Percentiles rank a stretch among this genome's conserved stretches.
Conservation (phyloP, 2,329 filamentous ascomycete genomes). For the Aspergillus sclerotialis region DNA sequence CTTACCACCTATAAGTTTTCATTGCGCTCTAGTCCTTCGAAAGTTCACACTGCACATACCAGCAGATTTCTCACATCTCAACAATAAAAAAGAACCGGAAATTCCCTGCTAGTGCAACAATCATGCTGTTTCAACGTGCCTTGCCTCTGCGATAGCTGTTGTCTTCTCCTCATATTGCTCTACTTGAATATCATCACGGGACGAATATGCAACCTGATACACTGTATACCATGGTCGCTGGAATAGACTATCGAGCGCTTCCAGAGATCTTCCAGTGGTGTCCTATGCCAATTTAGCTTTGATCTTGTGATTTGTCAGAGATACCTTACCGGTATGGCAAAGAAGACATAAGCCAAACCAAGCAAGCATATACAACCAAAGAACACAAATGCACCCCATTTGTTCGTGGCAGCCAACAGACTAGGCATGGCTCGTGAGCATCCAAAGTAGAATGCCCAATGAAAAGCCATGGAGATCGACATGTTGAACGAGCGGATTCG, state of each 20-base stretch:
- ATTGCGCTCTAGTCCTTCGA: no score
- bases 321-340: conserved; percentile 15
- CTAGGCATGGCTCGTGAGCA: conserved; percentile 16
- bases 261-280: conserved; percentile 12
- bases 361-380: conserved; percentile 13
- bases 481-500: conserved; percentile 39
- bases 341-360: conserved; percentile 13
- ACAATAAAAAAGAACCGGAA: no score
- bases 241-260: conserved; percentile 13
- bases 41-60: no score
- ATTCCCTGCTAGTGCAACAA: no score
- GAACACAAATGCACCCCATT: conserved; percentile 18
- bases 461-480: conserved; percentile 34
- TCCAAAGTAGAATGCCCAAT: conserved; percentile 40
- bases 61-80: no score
- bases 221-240: conserved; percentile 13
- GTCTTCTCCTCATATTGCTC: no score
- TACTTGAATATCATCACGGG: conserved; percentile 3
- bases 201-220: conserved; percentile 11
- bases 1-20: no score
- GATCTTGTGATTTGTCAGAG: not conserved
- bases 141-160: no score
- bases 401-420: conserved; percentile 13
- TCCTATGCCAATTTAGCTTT: conserved; percentile 6
- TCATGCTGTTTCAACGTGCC: no score